Evolutionary conservation across 2,329 filamentous ascomycete species (phyloP).

Genomic region (Penicillium capsulatum): DNA sequence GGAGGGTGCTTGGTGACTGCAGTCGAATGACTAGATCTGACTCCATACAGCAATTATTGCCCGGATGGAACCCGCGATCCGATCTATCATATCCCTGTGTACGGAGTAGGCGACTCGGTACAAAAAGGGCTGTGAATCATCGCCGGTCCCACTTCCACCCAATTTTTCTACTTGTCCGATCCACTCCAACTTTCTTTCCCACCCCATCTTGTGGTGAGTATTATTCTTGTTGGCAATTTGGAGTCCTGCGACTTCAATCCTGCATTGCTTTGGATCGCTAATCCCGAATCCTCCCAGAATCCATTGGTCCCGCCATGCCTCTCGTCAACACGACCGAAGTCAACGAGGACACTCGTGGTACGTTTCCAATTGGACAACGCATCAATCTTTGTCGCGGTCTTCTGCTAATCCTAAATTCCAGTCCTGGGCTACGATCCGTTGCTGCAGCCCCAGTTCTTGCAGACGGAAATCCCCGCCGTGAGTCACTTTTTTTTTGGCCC

Average conservation of each 20-base stretch:
- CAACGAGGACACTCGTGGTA: slow-evolving; percentile 46
- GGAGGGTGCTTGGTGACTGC: not conserved
- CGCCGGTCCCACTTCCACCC: slow-evolving; percentile 6
- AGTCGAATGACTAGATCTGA: slow-evolving; percentile 2
- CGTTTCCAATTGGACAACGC: slow-evolving; percentile 12
- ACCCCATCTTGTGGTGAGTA: not conserved
- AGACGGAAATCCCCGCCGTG: slow-evolving; percentile 71
- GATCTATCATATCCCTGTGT: not conserved
- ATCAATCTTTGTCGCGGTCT: slow-evolving; percentile 5
- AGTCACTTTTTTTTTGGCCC: slow-evolving; percentile 56
- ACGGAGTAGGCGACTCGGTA: no score
- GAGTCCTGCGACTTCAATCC: not conserved
- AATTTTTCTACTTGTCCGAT: not conserved
- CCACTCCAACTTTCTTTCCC: not conserved
- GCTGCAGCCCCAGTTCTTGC: slow-evolving; percentile 81
- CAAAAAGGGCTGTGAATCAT: slow-evolving; percentile 4
- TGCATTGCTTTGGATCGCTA: not conserved
- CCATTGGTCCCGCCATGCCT: slow-evolving; percentile 34
- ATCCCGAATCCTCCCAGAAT: not conserved
- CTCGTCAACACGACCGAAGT: slow-evolving; percentile 39
- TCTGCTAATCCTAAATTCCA: slow-evolving; percentile 36
- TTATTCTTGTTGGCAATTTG: no score
- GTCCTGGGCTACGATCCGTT: slow-evolving; percentile 92
- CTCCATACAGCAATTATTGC: not conserved
- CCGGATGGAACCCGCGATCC: not conserved